phyloP scores from a whole-genome alignment of 2,329 filamentous ascomycete genomes.

The Dactylellina haptotyla region DNA sequence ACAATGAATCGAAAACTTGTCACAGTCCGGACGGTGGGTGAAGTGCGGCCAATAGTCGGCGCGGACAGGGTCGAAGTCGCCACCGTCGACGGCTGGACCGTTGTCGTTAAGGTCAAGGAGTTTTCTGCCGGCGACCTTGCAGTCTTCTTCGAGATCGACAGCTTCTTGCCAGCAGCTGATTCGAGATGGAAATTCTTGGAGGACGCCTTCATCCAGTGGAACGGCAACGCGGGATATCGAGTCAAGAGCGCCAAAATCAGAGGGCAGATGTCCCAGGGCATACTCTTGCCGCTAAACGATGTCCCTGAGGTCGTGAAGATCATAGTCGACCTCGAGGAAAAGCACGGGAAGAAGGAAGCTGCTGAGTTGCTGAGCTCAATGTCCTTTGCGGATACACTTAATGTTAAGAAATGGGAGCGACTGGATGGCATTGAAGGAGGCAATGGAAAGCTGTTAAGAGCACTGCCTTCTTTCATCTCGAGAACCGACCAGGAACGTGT shows the following conservation, averaged over 20 bases:
- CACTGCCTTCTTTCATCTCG: slow-evolving; percentile 58
- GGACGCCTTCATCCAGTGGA: slow-evolving; percentile 53
- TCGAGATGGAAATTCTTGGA: slow-evolving; percentile 56
- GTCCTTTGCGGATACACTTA: slow-evolving; percentile 58
- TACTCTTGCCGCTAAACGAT: slow-evolving; percentile 56
- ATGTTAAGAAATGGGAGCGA: slow-evolving; percentile 59
- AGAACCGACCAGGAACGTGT: slow-evolving; percentile 58
- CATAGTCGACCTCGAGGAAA: slow-evolving; percentile 51
- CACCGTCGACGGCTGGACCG: slow-evolving; percentile 59
- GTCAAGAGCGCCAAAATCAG: slow-evolving; percentile 55
- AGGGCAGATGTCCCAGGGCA: slow-evolving; percentile 58
- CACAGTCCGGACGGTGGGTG: slow-evolving; percentile 57
- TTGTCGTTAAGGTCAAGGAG: slow-evolving; percentile 51
- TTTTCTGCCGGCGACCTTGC: slow-evolving; percentile 57
- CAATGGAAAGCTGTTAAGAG: slow-evolving; percentile 41
- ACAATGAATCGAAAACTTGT: slow-evolving; percentile 56
- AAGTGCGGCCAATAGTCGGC: slow-evolving; percentile 34
- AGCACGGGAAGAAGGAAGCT: slow-evolving; percentile 43
- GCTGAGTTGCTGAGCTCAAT: slow-evolving; percentile 48
- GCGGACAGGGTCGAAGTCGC: slow-evolving; percentile 46
- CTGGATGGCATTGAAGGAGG: neutral
- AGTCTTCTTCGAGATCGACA: slow-evolving; percentile 60
- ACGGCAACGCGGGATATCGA: slow-evolving; percentile 56
- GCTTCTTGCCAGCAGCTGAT: slow-evolving; percentile 58
- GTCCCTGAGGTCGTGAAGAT: slow-evolving; percentile 55